Percentiles rank a stretch among this genome's conserved stretches.
phyloP scores from a whole-genome alignment of 768 basidiomycete genomes.

The Dacryopinax primogenitus region DNA sequence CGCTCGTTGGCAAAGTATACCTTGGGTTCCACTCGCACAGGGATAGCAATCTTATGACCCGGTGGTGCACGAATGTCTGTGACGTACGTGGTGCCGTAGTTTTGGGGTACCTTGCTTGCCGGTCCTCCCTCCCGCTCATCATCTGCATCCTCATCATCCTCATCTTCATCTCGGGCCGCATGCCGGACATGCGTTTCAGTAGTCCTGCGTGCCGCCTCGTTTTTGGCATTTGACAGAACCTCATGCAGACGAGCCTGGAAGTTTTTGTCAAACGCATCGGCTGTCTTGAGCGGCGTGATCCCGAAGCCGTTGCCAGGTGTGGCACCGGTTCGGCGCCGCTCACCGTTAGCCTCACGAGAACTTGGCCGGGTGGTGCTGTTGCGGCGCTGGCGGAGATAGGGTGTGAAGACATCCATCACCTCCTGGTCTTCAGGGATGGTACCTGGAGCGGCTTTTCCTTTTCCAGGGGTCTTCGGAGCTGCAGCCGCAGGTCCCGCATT shows the following conservation, averaged over 20 bases:
- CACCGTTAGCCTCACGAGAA: not conserved
- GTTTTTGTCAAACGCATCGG: conserved; percentile 71
- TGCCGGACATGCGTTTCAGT: conserved; percentile 14
- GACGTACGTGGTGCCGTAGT: conserved; percentile 25
- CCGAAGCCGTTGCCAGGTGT: conserved; percentile 15
- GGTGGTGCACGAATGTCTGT: conserved; percentile 62
- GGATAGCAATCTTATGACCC: conserved; percentile 83
- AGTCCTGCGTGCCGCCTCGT: conserved; percentile 18
- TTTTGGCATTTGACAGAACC: conserved; percentile 24
- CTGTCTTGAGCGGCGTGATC: conserved; percentile 78
- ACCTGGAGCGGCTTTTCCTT: conserved; percentile 18
- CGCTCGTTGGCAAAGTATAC: conserved; percentile 94
- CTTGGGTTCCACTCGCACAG: conserved; percentile 95
- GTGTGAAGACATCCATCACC: conserved; percentile 6
- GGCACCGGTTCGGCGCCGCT: not conserved
- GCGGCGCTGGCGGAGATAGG: not conserved
- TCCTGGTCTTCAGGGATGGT: conserved; percentile 6
- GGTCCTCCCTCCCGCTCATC: conserved; percentile 35
- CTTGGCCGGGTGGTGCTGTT: not conserved
- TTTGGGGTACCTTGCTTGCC: not conserved
- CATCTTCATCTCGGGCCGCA: conserved; percentile 21
- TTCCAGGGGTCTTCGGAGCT: conserved; percentile 9
- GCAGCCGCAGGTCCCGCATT: conserved; percentile 44
- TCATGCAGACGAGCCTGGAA: conserved; percentile 53
- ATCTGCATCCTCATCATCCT: conserved; percentile 24